Evolutionary conservation across 2,329 filamentous ascomycete species (phyloP).

Genomic region (Fusarium staphyleae): DNA sequence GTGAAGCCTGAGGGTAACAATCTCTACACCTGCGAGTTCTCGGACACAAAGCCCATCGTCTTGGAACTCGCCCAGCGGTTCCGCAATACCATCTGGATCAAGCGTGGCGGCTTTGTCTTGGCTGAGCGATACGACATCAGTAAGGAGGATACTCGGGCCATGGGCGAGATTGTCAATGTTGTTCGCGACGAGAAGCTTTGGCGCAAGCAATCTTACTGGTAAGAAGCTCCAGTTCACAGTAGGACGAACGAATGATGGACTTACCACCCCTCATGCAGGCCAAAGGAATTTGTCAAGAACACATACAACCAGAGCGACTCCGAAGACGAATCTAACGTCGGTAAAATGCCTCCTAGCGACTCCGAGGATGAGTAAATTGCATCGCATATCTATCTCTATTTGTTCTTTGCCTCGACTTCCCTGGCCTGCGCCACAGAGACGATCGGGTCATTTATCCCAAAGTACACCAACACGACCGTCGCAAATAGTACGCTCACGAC

Average conservation of each 20-base stretch:
- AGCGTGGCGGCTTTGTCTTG: slow-evolving; percentile 85
- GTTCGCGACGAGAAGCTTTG: slow-evolving; percentile 90
- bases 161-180: slow-evolving; percentile 91
- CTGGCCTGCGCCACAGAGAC: slow-evolving; percentile 22
- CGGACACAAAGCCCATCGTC: slow-evolving; percentile 69
- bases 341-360: slow-evolving; percentile 84
- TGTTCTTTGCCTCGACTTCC: slow-evolving; percentile 41
- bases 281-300: slow-evolving; percentile 77
- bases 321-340: slow-evolving; percentile 79
- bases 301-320: slow-evolving; percentile 69
- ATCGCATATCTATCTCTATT: slow-evolving; percentile 37
- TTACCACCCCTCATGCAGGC: slow-evolving; percentile 60
- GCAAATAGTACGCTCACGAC: slow-evolving; percentile 76
- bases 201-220: slow-evolving; percentile 92
- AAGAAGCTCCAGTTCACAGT: slow-evolving; percentile 30
- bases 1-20: slow-evolving; percentile 87
- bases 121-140: slow-evolving; percentile 72
- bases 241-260: slow-evolving; percentile 15
- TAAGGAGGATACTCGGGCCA: slow-evolving; percentile 77
- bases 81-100: slow-evolving; percentile 93
- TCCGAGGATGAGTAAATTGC: slow-evolving; percentile 65
- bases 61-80: slow-evolving; percentile 86
- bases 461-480: slow-evolving; percentile 70
- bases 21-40: slow-evolving; percentile 79
- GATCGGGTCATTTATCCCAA: slow-evolving; percentile 58